A percentile compares a stretch with the other conserved stretches of the same genome.
Evolutionary conservation across 768 basidiomycete species (phyloP).

Genomic region (Cystoderma amianthinum): DNA sequence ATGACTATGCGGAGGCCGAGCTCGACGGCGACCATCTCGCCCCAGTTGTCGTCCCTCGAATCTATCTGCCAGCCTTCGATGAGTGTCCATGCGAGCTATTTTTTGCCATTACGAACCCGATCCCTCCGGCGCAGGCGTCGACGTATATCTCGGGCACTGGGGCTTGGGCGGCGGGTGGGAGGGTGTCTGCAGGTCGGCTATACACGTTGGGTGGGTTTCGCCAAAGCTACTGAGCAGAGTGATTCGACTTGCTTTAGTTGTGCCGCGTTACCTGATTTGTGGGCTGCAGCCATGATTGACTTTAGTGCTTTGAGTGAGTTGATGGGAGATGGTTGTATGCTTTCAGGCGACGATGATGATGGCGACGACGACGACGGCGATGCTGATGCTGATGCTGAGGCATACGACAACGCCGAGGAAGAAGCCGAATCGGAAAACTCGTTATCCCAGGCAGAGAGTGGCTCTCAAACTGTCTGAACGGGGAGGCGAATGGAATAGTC

Average conservation of each 20-base stretch:
- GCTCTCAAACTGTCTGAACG: not conserved
- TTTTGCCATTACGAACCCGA: slow-evolving; percentile 25
- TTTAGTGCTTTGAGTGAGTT: not conserved
- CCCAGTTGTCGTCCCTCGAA: slow-evolving; percentile 32
- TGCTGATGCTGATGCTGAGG: not conserved
- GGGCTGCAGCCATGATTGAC: slow-evolving; percentile 4
- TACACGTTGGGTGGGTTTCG: slow-evolving; percentile 9
- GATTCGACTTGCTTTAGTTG: slow-evolving; percentile 7
- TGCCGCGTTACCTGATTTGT: not conserved
- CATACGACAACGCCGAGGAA: not conserved
- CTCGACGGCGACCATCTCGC: slow-evolving; percentile 36
- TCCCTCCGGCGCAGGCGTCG: slow-evolving; percentile 34
- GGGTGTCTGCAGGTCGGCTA: slow-evolving; percentile 8
- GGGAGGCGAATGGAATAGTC: not conserved
- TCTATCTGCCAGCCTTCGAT: slow-evolving; percentile 17
- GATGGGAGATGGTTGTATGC: too few species aligned
- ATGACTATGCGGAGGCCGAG: slow-evolving; percentile 26
- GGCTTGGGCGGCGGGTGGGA: slow-evolving; percentile 6
- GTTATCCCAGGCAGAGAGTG: not conserved
- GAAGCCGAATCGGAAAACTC: not conserved
- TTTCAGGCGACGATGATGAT: not conserved
- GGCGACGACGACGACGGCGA: not conserved
- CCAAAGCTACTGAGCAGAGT: slow-evolving; percentile 13
- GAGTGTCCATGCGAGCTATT: slow-evolving; percentile 34
- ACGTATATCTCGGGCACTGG: slow-evolving; percentile 23